These are phyloP conservation scores for Wickerhamomyces sp. DNA, from an alignment of 1,139 yeast genomes.

Conservation along the genomic window DNA sequence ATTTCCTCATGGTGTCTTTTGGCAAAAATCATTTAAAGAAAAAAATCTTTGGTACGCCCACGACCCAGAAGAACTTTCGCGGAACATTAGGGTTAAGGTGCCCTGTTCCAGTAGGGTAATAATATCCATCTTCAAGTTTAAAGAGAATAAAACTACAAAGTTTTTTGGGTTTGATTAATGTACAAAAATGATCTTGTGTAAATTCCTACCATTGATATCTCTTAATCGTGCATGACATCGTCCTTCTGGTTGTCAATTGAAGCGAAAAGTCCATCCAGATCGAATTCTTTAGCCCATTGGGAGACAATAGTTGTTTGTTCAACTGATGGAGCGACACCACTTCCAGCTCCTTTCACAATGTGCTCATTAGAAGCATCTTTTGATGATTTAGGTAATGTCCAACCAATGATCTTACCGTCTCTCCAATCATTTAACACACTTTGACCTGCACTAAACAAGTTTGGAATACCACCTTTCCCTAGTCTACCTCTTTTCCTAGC, in stretches of 20 bases:
- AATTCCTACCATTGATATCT: too few relatives aligned
- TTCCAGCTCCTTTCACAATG: conserved; percentile 26
- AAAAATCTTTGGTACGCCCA: too few relatives aligned
- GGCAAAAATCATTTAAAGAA: too few relatives aligned
- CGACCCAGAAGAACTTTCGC: too few relatives aligned
- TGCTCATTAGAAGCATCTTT: conserved; percentile 33
- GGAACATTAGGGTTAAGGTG: too few relatives aligned
- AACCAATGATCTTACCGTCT: conserved; percentile 89
- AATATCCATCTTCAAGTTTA: too few relatives aligned
- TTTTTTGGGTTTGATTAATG: too few relatives aligned
- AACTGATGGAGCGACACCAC: conserved; percentile 33
- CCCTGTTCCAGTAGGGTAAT: too few relatives aligned
- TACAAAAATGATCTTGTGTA: background rate
- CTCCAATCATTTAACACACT: conserved; percentile 93
- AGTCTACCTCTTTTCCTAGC: conserved; percentile 92
- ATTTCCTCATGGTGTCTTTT: too few relatives aligned
- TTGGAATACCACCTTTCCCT: conserved; percentile 91
- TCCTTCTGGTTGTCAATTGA: conserved; percentile 27
- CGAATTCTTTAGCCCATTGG: conserved; percentile 94
- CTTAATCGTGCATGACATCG: conserved; percentile 5
- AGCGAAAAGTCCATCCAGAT: conserved; percentile 71
- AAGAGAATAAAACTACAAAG: too few relatives aligned
- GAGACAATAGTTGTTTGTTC: conserved; percentile 80
- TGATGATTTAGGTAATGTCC: conserved; percentile 79
- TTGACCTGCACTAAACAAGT: conserved; percentile 77